Base-by-base conservation (phyloP, 371 early-diverging fungal genomes). In the Mortierella sp. region DNA sequence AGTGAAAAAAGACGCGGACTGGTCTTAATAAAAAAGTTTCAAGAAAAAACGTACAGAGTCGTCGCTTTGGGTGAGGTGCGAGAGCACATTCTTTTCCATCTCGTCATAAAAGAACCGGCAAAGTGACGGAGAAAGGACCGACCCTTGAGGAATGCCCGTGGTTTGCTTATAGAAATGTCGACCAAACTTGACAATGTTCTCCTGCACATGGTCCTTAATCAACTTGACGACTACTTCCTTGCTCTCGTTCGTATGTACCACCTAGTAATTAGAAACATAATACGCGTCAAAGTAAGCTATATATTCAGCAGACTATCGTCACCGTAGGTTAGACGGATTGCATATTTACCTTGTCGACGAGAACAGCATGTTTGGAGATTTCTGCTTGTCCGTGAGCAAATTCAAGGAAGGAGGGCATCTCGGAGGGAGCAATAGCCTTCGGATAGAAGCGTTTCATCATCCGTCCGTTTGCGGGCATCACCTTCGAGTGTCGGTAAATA, bases 61-160 rank as follows among this genome's bases (percentile, higher is more conserved):
- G 9, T 55, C 57, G 34, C 57, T 48, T 28, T 65, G 86, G 13
- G 75, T 83, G n/a, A 91, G 52, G 21, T 80, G 73, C 1, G 78
- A 65, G 47, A 95, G 82, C 16, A 88, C 78, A 48, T 84, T 84
- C 14, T 83, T 79, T 85, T 97, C 97, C 84, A 97, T 83, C 50
- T 91, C 91, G 3, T 93, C 95, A 70, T 96, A 95, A 74, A 94
- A 96, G 54, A 96, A 90, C 94, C 93, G 96, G 94, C 97, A 98
- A 47, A 98, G 90, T 7, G 96, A 72, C 21, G 95, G 90, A 0
- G 98, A 98, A 26, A 98, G 79, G 42, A 93, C 88, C 9, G 97
- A 98, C 0, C 98, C 98, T 83, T 98, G 98, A 0, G 98, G 96
- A 54, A 98, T 96, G 6, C 98, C 98, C 2, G 88, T 84, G 0